Conservation (phyloP, 2,329 filamentous ascomycete genomes). For the Calonectria crousiana region DNA sequence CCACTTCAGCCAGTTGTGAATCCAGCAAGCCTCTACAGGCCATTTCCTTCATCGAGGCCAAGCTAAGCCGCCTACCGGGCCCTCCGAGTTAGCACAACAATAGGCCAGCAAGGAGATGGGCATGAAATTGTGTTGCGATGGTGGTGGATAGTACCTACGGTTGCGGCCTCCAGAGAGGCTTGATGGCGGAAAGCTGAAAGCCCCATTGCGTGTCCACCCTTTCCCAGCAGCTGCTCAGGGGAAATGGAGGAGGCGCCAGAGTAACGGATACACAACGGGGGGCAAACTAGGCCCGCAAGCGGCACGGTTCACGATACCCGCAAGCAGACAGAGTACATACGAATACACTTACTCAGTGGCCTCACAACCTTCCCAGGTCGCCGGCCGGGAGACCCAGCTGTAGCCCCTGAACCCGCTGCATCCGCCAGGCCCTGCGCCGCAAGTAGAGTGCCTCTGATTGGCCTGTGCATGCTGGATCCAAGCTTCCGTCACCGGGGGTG, state of each 20-base stretch:
- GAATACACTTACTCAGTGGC: background rate
- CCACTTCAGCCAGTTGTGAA: background rate
- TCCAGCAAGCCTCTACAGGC: background rate
- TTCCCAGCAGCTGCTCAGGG: constrained; percentile 18
- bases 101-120: background rate
- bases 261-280: constrained; percentile 26
- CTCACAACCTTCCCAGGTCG: background rate
- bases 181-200: constrained; percentile 21
- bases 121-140: background rate
- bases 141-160: background rate
- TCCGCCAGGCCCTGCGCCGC: constrained; percentile 6
- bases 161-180: background rate
- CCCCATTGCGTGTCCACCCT: constrained; percentile 4
- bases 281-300: constrained; percentile 16
- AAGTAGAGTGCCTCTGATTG: constrained; percentile 12
- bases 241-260: constrained; percentile 14
- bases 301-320: constrained; percentile 21
- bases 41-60: background rate
- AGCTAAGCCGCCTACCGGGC: background rate
- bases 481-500: constrained; percentile 26
- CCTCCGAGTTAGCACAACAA: background rate
- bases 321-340: background rate
- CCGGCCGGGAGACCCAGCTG: background rate
- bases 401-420: constrained; percentile 17
- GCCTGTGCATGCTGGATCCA: background rate